Conservation (phyloP, 2,329 filamentous ascomycete species). For the Paradendryphiella salina region DNA sequence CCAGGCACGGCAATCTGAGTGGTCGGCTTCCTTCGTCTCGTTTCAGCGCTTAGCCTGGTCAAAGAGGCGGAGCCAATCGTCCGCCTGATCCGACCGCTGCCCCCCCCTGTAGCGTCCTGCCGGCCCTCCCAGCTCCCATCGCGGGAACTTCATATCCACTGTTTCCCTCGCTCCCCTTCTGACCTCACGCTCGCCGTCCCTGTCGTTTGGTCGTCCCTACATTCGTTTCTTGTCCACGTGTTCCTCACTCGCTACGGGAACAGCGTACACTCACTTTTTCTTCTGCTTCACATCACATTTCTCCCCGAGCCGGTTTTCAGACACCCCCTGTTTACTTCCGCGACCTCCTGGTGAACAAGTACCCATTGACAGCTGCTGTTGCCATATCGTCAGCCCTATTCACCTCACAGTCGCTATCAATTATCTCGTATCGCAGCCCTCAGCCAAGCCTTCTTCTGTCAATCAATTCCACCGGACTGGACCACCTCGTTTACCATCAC, state of each 20-base stretch:
- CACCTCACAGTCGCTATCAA: conserved; percentile 10
- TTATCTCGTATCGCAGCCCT: conserved; percentile 5
- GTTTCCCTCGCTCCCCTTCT: conserved; percentile 23
- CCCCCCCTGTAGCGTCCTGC: conserved; percentile 7
- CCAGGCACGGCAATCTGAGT: conserved; percentile 31
- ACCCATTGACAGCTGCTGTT: conserved; percentile 11
- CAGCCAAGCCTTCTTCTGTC: neutral
- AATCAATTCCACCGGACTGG: conserved; percentile 12
- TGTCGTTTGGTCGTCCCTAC: conserved; percentile 19
- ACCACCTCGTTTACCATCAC: conserved; percentile 2
- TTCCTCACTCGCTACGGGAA: conserved; percentile 43
- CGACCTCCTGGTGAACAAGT: conserved; percentile 10
- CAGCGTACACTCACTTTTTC: conserved; percentile 23
- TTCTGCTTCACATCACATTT: conserved; percentile 8
- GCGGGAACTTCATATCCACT: conserved; percentile 32
- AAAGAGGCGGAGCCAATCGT: conserved; percentile 24
- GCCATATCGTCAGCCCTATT: conserved; percentile 10
- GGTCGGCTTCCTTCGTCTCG: conserved; percentile 19
- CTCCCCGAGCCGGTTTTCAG: conserved; percentile 1
- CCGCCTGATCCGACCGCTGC: conserved; percentile 3
- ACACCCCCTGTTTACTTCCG: conserved; percentile 1
- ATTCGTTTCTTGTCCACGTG: conserved; percentile 36
- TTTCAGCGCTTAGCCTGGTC: conserved; percentile 27
- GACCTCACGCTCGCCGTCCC: conserved; percentile 23
- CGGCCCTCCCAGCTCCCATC: conserved; percentile 7